Base-by-base conservation (phyloP, 75 land plant species). In the Cupressus sempervirens region DNA sequence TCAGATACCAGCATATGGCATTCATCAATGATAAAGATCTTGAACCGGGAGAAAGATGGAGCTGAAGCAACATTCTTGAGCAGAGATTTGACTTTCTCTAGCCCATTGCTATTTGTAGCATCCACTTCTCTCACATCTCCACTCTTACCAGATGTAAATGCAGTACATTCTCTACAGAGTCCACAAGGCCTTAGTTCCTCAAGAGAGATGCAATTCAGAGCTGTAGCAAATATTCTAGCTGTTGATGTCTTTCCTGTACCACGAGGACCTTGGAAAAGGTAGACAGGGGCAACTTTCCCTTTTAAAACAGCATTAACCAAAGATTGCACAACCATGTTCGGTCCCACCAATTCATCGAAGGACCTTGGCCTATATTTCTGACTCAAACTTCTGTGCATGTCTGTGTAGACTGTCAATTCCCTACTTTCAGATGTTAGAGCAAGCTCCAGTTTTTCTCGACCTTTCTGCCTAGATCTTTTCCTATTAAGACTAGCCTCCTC, bases 381-480 rank as follows among this genome's bases (percentile, higher is more conserved):
- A 34, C 89, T 91, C 65, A 92, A 56, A 75, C 53, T 90, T 36
- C 89, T 85, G 3, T 90, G 90, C 82, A 68, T 87, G 67, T 82
- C 86, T 45, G 36, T 41, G 18, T 48, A 85, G 30, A 85, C 67
- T 35, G 84, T 68, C 80, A 68, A 76, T n/a, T 84, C 83, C 36
- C 40, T 83, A 35, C 83, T 52, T 83, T 56, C 83, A 34, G 75
- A 58, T 29, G 79, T 40, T 83, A 72, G 30, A 54, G 50, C 50
- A 30, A 87, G 75, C 82, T 87, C 89, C 41, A 86, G 74, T 68
- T 82, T 89, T 73, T 91, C 91, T 62, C 84, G 90, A 84, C 95
- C 91, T 83, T 86, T 92, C 76, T 93, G 92, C 43, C 86, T 89
- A 3, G 90, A 91, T 92, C 93, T 92, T 82, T 90, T 94, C 82